Percentiles rank a stretch among this genome's conserved stretches.
Evolutionary conservation across 2,329 filamentous ascomycete genomes (phyloP).

Genomic region (Thermoascus crustaceus): DNA sequence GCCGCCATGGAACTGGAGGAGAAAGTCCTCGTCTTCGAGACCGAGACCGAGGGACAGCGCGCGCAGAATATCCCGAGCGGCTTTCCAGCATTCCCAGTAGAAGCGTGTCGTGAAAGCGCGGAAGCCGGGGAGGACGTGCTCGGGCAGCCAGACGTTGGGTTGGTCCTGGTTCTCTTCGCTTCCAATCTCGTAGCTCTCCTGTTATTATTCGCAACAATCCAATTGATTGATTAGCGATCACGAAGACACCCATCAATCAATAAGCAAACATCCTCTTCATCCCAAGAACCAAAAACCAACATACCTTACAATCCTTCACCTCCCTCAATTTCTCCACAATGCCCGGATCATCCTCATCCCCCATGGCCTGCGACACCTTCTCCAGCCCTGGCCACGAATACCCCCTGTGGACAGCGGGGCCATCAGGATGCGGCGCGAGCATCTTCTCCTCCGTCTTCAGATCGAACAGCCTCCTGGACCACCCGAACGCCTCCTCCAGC

Average conservation of each 20-base stretch:
- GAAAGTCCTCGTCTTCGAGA: constrained; percentile 33
- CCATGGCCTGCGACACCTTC: constrained; percentile 40
- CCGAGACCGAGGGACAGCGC: constrained; percentile 39
- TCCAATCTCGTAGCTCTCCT: constrained; percentile 42
- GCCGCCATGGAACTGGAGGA: constrained; percentile 41
- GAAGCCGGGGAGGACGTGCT: constrained; percentile 39
- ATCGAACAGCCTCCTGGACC: constrained; percentile 33
- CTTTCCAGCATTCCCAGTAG: constrained; percentile 35
- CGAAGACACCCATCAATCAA: neutral
- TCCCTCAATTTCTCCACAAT: constrained; percentile 32
- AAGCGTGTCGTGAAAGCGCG: constrained; percentile 27
- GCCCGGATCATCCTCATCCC: constrained; percentile 27
- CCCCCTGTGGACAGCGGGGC: constrained; percentile 39
- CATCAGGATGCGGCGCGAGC: constrained; percentile 38
- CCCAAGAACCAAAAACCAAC: neutral
- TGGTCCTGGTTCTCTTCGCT: constrained; percentile 35
- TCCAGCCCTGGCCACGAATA: constrained; percentile 45
- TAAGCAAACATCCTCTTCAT: neutral
- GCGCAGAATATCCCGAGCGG: constrained; percentile 35
- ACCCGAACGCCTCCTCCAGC: constrained; percentile 32
- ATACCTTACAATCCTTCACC: constrained; percentile 41
- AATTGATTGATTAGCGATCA: neutral
- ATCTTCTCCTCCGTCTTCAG: constrained; percentile 35
- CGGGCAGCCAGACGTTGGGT: constrained; percentile 43
- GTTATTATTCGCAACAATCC: constrained; percentile 2